Evolutionary conservation across 495 filamentous ascomycete species (phyloP), one percentile per base, ranked within the genome.

Genomic region (Friedmanniomyces simplex): DNA sequence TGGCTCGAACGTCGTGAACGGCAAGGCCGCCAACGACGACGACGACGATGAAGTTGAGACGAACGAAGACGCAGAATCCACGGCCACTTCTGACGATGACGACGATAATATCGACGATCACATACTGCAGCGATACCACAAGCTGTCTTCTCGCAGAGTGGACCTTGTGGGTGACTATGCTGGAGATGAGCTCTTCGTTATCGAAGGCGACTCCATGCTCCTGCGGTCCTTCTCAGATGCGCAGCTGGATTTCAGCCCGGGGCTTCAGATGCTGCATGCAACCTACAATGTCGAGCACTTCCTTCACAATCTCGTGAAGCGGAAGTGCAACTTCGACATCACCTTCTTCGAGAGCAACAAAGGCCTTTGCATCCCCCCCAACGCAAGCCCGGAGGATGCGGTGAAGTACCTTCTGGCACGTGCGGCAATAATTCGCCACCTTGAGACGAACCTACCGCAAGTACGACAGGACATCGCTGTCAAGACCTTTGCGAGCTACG

Each of bases 141-240:
- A 41, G 20, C 54, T 71, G 11, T 54, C 53, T 18, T 60, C 66
- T 11, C 61, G 71, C 6, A 59, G 64, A 20, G 67, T 86, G 32
- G 82, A 87, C 64, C 72, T 87, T 1, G 75, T 86, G 2, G 84
- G 87, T 1, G 87, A 90, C 63, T 89, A 86, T 68, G 83, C 82
- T 11, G 87, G 87, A 16, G 74, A 77, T 47, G 86, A 87, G 57
- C 72, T 82, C 0, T 89, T 89, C 68, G 66, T 87, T 10, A 73
- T 91, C 39, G 82, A 91, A 59, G 86, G 86, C 1, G 86, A 91
- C 54, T 84, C 85, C 0, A 70, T 90, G 11, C 69, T 91, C 0
- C 69, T 81, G 13, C 66, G 83, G 37, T 82, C 77, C 61, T 78
- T 89, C 39, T 68, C 74, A 18, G 75, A 86, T 55, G 43, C 71